Conservation (phyloP, 2,329 filamentous ascomycete genomes). For the Thermoascus crustaceus region DNA sequence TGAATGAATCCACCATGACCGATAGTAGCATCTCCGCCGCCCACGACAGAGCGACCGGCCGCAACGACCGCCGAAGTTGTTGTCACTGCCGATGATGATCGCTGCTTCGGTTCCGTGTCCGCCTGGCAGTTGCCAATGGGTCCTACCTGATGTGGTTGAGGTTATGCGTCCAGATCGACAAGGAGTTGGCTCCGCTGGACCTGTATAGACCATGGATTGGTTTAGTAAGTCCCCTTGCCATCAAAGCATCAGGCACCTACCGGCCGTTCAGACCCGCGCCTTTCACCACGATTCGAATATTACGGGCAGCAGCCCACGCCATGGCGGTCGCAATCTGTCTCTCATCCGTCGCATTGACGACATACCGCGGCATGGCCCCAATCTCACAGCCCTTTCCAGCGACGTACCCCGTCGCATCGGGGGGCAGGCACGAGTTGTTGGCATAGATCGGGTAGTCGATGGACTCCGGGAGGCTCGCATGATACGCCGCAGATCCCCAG, state of each 20-base stretch:
- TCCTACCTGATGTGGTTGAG: conserved; percentile 29
- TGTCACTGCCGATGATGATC: conserved; percentile 11
- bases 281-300: conserved; percentile 21
- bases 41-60: conserved; percentile 35
- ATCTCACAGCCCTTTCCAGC: conserved; percentile 18
- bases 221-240: neutral
- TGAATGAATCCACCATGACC: conserved; percentile 32
- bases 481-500: conserved; percentile 23
- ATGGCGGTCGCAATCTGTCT: conserved; percentile 22
- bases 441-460: conserved; percentile 22
- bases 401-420: conserved; percentile 15
- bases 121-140: conserved; percentile 7
- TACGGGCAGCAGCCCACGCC: conserved; percentile 11
- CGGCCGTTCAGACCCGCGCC: conserved; percentile 16
- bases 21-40: conserved; percentile 48
- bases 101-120: conserved; percentile 10
- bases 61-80: conserved; percentile 11
- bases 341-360: conserved; percentile 24
- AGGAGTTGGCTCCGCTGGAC: conserved; percentile 35
- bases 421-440: conserved; percentile 28
- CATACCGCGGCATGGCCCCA: conserved; percentile 23
- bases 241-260: conserved; percentile 7
- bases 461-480: conserved; percentile 23
- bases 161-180: conserved; percentile 42
- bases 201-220: conserved; percentile 12